Base-by-base conservation (phyloP, 257 asterid genomes). In the Przewalskia tangutica region DNA sequence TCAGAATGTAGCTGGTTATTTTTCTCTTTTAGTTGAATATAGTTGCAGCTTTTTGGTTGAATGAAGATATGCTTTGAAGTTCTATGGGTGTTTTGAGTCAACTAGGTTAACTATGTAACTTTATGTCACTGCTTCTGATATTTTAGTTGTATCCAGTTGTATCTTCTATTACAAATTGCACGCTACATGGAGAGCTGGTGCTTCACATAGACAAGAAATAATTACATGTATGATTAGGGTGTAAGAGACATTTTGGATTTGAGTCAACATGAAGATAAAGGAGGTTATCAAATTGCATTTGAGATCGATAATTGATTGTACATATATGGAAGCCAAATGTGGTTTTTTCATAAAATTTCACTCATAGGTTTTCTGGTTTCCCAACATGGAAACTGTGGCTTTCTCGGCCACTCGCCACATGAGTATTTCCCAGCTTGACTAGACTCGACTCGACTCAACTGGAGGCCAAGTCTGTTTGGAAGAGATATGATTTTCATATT, bases 361-460 rank as follows among this genome's bases (percentile, higher is more conserved):
- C 17, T 2, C 5, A 40, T 16, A 42, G 2, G 0, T 48, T 8
- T 40, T 38, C 9, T 38, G 34, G 77, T 68, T 68, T 42, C 77
- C 55, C 1, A n/a, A 42, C 77, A 4, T 2, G 36, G 77, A 0
- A 40, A 68, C 0, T 16, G 0, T 40, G 0, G 8, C 0, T 66
- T 66, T 34, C 23, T 65, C 0, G 18, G 76, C 8, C 51, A 66
- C 27, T 66, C 0, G 7, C 16, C 76, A 36, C 27, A 38, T n/a
- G 16, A 54, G 20, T 2, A 55, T 40, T 40, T n/a, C 32, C 54
- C 8, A 67, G 17, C 5, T 67, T 0, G 27, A 68, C 5, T 67
- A 0, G 27, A 68, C 54, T 8, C 0, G 8, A 68, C 44, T 66
- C 10, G 2, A 66, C 75, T 16, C 0, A 38, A 38, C 51, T 8